phyloP scores from a whole-genome alignment of 2,329 filamentous ascomycete genomes.

The Leptosphaerulina australis region DNA sequence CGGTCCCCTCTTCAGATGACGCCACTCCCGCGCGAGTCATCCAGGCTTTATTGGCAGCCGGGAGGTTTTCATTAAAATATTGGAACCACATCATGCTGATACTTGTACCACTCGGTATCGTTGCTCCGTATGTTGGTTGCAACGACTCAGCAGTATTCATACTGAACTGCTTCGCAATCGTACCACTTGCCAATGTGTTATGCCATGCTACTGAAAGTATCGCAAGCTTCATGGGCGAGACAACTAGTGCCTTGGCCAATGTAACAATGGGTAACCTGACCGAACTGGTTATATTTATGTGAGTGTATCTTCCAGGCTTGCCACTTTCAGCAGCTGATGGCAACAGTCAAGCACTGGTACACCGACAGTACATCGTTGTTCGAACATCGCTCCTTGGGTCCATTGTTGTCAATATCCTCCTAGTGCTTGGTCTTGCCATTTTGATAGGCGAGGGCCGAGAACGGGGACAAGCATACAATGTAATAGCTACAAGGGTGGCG shows the following conservation, averaged over 20 bases:
- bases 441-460: slow-evolving; percentile 76
- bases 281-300: slow-evolving; percentile 78
- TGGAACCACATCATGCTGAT: slow-evolving; percentile 82
- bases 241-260: slow-evolving; percentile 22
- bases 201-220: slow-evolving; percentile 64
- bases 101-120: slow-evolving; percentile 72
- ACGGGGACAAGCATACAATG: slow-evolving; percentile 84
- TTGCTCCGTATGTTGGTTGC: slow-evolving; percentile 56
- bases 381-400: slow-evolving; percentile 86
- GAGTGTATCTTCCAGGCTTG: slow-evolving; percentile 29
- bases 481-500: slow-evolving; percentile 83
- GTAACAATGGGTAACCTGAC: slow-evolving; percentile 78
- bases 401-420: slow-evolving; percentile 82
- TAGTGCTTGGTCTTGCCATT: slow-evolving; percentile 86
- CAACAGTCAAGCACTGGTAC: slow-evolving; percentile 74
- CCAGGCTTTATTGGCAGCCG: neutral
- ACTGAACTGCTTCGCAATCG: slow-evolving; percentile 23
- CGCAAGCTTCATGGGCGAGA: slow-evolving; percentile 82
- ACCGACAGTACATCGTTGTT: slow-evolving; percentile 78
- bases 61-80: slow-evolving; percentile 1
- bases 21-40: neutral
- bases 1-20: neutral
- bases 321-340: slow-evolving; percentile 21
- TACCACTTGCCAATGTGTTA: slow-evolving; percentile 20
- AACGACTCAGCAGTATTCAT: slow-evolving; percentile 65